A percentile compares a stretch with the other conserved stretches of the same genome.
Evolutionary conservation across 1,284 basidiomycete genomes (phyloP).

Genomic region (Mycena sp.): DNA sequence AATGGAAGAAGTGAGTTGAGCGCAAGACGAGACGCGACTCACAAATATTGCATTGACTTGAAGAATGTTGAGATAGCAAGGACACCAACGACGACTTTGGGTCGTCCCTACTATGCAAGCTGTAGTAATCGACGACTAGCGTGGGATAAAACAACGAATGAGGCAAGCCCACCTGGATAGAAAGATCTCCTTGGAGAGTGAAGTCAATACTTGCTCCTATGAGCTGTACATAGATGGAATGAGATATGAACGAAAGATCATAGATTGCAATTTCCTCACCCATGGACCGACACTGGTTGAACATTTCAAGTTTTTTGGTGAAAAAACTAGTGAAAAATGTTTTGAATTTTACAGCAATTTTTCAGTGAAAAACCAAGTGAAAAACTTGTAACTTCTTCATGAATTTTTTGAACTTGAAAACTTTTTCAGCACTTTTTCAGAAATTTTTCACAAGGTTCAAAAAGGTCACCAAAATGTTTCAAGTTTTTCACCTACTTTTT

Average conservation of each 20-base stretch:
- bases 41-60: not conserved
- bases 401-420: too few relatives aligned
- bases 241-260: not conserved
- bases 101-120: not conserved
- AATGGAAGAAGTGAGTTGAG: not conserved
- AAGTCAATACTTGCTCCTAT: conserved; percentile 8
- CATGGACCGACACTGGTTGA: too few relatives aligned
- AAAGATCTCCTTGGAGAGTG: conserved; percentile 6
- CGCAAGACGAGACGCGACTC: not conserved
- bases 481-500: too few relatives aligned
- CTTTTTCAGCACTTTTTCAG: too few relatives aligned
- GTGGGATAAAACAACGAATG: not conserved
- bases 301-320: too few relatives aligned
- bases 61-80: not conserved
- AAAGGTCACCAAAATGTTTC: too few relatives aligned
- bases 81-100: not conserved
- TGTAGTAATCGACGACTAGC: conserved; percentile 11
- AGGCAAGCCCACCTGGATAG: not conserved
- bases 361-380: too few relatives aligned
- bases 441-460: too few relatives aligned
- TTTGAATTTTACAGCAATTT: too few relatives aligned
- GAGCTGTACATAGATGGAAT: not conserved
- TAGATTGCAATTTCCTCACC: too few relatives aligned
- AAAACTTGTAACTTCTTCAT: too few relatives aligned
- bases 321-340: too few relatives aligned